Conservation (phyloP, 2,329 filamentous ascomycete genomes). For the Aquanectria penicillioides region DNA sequence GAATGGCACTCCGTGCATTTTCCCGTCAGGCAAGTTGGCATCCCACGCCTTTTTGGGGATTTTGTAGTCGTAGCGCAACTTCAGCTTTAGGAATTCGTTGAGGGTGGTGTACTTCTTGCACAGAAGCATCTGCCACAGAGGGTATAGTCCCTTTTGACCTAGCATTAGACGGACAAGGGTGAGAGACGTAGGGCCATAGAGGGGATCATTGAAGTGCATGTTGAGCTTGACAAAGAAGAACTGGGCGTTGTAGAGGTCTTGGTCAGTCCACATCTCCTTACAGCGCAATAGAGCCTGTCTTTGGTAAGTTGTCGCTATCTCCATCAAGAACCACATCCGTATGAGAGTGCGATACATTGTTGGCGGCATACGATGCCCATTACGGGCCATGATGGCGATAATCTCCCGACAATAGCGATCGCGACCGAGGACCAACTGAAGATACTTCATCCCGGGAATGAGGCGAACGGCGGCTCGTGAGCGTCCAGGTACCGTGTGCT, state of each 20-base stretch:
- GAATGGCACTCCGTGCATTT: constrained; percentile 64
- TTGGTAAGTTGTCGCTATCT: constrained; percentile 65
- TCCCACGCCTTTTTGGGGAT: constrained; percentile 46
- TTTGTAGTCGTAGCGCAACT: constrained; percentile 65
- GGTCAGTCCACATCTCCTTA: constrained; percentile 62
- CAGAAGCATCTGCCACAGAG: constrained; percentile 70
- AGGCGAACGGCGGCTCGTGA: constrained; percentile 50
- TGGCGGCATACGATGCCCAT: constrained; percentile 66
- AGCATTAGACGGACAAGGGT: constrained; percentile 67
- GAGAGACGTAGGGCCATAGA: constrained; percentile 60
- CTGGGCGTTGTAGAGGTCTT: constrained; percentile 69
- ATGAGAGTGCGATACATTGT: constrained; percentile 60
- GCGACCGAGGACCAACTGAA: constrained; percentile 72
- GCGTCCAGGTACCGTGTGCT: constrained; percentile 11
- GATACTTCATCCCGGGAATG: constrained; percentile 73
- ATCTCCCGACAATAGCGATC: constrained; percentile 69
- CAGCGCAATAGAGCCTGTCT: constrained; percentile 67
- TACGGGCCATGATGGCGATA: constrained; percentile 65
- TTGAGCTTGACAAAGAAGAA: constrained; percentile 78
- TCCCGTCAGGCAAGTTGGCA: too few relatives aligned
- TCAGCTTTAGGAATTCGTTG: constrained; percentile 65
- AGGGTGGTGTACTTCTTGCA: constrained; percentile 60
- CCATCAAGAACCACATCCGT: constrained; percentile 80
- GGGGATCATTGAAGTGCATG: constrained; percentile 74
- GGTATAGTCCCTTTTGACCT: constrained; percentile 64